These are phyloP conservation scores for Podospora didyma DNA, from an alignment of 495 filamentous ascomycete species.

Conservation along the genomic window DNA sequence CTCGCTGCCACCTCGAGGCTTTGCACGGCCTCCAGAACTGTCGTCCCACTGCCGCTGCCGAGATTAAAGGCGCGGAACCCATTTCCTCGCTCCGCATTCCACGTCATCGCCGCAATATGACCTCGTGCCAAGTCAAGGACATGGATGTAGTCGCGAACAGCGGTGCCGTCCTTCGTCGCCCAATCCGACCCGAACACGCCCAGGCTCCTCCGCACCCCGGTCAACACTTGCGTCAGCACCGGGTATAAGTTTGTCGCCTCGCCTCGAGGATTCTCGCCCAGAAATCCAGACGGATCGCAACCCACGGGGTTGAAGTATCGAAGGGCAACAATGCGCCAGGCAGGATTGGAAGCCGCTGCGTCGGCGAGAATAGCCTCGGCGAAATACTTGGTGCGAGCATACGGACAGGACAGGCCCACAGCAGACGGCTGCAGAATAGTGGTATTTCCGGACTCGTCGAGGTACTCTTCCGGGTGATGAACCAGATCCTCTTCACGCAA, in stretches of 20 bases:
- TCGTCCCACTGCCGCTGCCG: conserved; percentile 49
- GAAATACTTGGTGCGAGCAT: conserved; percentile 64
- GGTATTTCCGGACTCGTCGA: conserved; percentile 45
- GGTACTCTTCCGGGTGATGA: conserved; percentile 52
- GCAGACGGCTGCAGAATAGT: conserved; percentile 16
- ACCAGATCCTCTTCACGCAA: conserved; percentile 58
- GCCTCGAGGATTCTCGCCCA: conserved; percentile 63
- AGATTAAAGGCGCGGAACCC: conserved; percentile 53
- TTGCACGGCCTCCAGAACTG: conserved; percentile 48
- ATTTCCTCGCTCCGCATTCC: conserved; percentile 18
- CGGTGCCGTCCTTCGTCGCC: conserved; percentile 66
- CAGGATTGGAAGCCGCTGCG: conserved; percentile 52
- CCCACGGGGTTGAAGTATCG: conserved; percentile 69
- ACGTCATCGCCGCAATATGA: conserved; percentile 54
- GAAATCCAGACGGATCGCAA: conserved; percentile 58
- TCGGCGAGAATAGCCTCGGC: conserved; percentile 63
- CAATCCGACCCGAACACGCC: conserved; percentile 62
- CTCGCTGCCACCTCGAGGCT: conserved; percentile 27
- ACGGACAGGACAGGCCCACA: conserved; percentile 58
- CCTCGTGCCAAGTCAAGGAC: conserved; percentile 62
- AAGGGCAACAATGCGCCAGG: conserved; percentile 58
- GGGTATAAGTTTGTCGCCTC: conserved; percentile 62
- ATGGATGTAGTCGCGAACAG: conserved; percentile 69
- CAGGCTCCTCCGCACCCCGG: conserved; percentile 48
- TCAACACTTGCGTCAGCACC: conserved; percentile 56